These are phyloP conservation scores for Diaporthe destruens DNA, from an alignment of 2,329 filamentous ascomycete genomes.

Conservation along the genomic window DNA sequence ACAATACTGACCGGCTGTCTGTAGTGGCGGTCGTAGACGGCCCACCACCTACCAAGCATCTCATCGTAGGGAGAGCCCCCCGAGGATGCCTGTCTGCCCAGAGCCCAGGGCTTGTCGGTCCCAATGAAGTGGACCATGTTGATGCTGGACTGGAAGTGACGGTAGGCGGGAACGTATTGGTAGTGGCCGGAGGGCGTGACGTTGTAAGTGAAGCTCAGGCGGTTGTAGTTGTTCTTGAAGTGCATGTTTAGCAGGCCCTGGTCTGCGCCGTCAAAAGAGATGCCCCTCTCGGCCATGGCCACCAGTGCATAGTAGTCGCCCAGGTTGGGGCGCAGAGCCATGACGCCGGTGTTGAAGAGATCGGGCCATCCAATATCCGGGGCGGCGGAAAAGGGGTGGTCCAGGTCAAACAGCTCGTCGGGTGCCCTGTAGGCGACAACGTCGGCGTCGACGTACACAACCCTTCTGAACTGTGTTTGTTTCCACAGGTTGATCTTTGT, in stretches of 20 bases:
- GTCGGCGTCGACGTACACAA: constrained; percentile 96
- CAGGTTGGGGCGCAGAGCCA: constrained; percentile 89
- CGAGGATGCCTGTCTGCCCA: constrained; percentile 67
- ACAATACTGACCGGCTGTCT: constrained; percentile 60
- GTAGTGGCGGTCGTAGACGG: constrained; percentile 91
- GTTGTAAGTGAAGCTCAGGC: constrained; percentile 95
- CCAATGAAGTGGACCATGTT: constrained; percentile 96
- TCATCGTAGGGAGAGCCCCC: constrained; percentile 80
- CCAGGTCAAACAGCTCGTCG: constrained; percentile 86
- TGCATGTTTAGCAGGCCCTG: constrained; percentile 97
- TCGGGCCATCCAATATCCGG: constrained; percentile 99
- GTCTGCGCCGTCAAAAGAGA: constrained; percentile 97
- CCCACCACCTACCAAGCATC: constrained; percentile 91
- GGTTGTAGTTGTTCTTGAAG: constrained; percentile 85
- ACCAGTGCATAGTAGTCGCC: constrained; percentile 88
- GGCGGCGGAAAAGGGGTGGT: constrained; percentile 75
- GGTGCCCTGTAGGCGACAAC: constrained; percentile 90
- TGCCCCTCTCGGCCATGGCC: constrained; percentile 85
- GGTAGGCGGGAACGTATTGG: constrained; percentile 95
- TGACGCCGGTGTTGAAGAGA: constrained; percentile 97
- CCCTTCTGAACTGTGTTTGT: constrained; percentile 87
- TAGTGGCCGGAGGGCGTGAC: constrained; percentile 97
- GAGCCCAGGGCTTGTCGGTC: constrained; percentile 87
- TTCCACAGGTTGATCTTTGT: constrained; percentile 98
- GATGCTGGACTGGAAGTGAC: constrained; percentile 91